Evolutionary conservation across 192 early-diverging fungal genomes (phyloP), one percentile per base, ranked within the genome.

Genomic region (Backusella mclennaniae): DNA sequence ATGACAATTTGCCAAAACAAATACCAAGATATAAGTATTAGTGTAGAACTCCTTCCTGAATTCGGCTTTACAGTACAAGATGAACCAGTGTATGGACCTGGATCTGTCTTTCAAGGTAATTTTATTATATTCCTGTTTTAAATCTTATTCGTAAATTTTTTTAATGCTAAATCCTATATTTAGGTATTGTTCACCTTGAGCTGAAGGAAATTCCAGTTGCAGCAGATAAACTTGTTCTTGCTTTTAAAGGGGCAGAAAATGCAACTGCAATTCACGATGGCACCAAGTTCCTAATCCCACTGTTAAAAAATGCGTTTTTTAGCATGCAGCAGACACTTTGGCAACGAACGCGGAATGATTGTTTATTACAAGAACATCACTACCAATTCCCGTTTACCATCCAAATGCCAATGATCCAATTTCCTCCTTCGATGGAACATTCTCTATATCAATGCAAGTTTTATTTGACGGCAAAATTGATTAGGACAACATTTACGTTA

Each of bases 71-170:
- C 29, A 49, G 44, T 71, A 49, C 70, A 71, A 71, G 77, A 73
- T 69, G 53, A 78, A 49, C 63, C 71, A 26, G 71, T 78, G 15
- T 78, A 69, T 52, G 71, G 77, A 23, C 77, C 77, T 74, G 77
- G 77, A 39, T 78, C 77, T 31, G 72, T 78, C 35, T 66, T 78
- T 56, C 77, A 78, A 74, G 77, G 77, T 78, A 78, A 59, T 31
- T 9, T 31, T 6, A 11, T 31, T 33, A 29, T 44, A 46, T 33
- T 11, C 29, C 26, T 41, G 17, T n/a, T 69, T 39, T 39, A 39
- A 39, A 42, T 42, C 9, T 35, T 77, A n/a, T 17, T 6, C 33
- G 9, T 29, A 5, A 36, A 19, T n/a, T 41, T 26, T 59, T 70
- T 67, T 35, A 31, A 7, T 15, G 19, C 19, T n/a, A 19, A 39